Percentiles rank a stretch among this genome's conserved stretches.
phyloP scores from a whole-genome alignment of 1,284 basidiomycete genomes.

The Wolfiporia cocos region DNA sequence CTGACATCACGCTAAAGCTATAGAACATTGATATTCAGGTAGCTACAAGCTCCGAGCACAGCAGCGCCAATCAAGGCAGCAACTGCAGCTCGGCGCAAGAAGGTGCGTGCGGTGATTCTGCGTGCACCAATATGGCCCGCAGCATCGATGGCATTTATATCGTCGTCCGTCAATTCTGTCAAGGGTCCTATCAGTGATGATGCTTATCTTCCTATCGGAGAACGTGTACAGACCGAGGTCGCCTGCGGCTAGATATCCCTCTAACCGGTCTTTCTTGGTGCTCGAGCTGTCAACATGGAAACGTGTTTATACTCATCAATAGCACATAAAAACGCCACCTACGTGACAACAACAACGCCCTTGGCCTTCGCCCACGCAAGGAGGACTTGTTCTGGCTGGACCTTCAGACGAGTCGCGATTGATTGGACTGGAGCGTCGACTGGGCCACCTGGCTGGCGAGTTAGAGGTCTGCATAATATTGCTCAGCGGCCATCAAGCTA shows the following conservation, averaged over 20 bases:
- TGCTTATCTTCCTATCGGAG: not conserved
- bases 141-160: conserved; percentile 35
- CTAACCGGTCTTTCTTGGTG: conserved; percentile 43
- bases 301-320: too few relatives aligned
- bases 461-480: conserved; percentile 47
- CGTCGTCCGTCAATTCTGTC: conserved; percentile 29
- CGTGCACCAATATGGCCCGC: conserved; percentile 27
- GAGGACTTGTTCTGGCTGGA: conserved; percentile 64
- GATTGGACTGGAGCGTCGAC: conserved; percentile 58
- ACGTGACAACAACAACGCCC: conserved; percentile 65
- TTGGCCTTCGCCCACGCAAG: conserved; percentile 64
- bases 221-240: conserved; percentile 31
- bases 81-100: conserved; percentile 17
- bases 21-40: conserved; percentile 17
- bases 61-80: conserved; percentile 19
- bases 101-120: conserved; percentile 13
- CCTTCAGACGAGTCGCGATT: conserved; percentile 50
- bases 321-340: too few relatives aligned
- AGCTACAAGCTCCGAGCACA: conserved; percentile 16
- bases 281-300: conserved; percentile 37
- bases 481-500: too few relatives aligned
- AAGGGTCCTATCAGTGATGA: not conserved
- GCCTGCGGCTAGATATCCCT: conserved; percentile 49
- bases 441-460: conserved; percentile 60
- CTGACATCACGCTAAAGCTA: too few relatives aligned